A percentile compares a stretch with the other conserved stretches of the same genome.
phyloP scores from a whole-genome alignment of 2,329 filamentous ascomycete genomes.

The Fusarium keratoplasticum region DNA sequence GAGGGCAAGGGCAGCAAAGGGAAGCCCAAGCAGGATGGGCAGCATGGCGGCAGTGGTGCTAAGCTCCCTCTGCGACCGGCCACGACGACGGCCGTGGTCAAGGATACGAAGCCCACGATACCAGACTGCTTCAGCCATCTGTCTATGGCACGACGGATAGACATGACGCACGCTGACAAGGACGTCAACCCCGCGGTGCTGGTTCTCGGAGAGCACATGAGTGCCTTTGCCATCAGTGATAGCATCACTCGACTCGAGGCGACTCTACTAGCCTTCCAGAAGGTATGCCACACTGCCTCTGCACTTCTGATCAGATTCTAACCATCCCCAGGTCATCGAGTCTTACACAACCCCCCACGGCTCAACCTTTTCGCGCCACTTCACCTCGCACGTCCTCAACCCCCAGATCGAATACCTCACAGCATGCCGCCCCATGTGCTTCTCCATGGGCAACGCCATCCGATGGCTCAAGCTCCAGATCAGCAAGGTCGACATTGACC shows the following conservation, averaged over 20 bases:
- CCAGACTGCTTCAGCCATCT: conserved; percentile 85
- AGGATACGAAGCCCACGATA: conserved; percentile 69
- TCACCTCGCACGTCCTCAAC: conserved; percentile 90
- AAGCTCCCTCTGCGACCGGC: conserved; percentile 50
- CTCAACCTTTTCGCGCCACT: conserved; percentile 87
- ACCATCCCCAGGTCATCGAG: conserved; percentile 76
- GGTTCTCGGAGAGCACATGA: conserved; percentile 89
- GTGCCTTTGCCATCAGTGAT: conserved; percentile 87
- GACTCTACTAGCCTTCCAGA: conserved; percentile 89
- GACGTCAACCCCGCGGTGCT: conserved; percentile 89
- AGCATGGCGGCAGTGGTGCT: conserved; percentile 46
- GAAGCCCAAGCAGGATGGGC: conserved; percentile 60
- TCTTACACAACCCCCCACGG: conserved; percentile 91
- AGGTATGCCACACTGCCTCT: conserved; percentile 60
- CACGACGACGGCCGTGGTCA: conserved; percentile 52
- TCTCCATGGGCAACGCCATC: conserved; percentile 97
- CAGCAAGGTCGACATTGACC: conserved; percentile 87
- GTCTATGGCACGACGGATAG: conserved; percentile 72
- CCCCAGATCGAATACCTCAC: conserved; percentile 96
- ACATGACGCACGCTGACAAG: conserved; percentile 71
- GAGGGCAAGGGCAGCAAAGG: conserved; percentile 62
- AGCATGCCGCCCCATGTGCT: conserved; percentile 93
- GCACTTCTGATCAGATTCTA: conserved; percentile 17
- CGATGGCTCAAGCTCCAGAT: conserved; percentile 94
- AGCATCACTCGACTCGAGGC: conserved; percentile 89